Evolutionary conservation across 2,329 filamentous ascomycete species (phyloP), one percentile per base, ranked within the genome.

Genomic region (Calonectria montana): DNA sequence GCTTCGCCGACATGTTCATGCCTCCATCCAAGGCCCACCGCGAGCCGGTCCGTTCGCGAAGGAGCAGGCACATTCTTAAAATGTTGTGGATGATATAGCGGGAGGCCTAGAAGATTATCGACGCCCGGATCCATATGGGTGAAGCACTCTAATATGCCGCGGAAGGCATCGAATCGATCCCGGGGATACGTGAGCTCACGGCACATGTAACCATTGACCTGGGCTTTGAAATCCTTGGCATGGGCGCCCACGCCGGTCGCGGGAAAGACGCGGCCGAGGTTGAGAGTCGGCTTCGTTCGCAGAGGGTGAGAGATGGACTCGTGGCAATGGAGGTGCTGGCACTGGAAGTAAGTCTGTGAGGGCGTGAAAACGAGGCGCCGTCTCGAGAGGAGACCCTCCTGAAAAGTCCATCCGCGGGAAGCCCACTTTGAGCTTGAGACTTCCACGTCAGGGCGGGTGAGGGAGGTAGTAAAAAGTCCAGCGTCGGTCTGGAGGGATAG

Each of bases 281-380:
- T 78, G 57, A 83, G 73, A 15, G 77, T 74, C 0, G 80, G 77
- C 15, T 81, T 80, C 27, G 81, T 77, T 18, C 80, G 76, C 10
- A 84, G 75, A 21, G 82, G 80, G 18, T 81, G 71, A 6, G 78
- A 79, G 6, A 85, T 77, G 65, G 80, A 83, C 70, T 84, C 83
- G 66, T 83, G 81, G 62, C 82, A 84, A 73, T 84, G 82, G 15
- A 84, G 71, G 10, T 78, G 72, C 35, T 80, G 78, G 72, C 83
- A 84, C 66, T 84, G 83, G 57, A 83, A 85, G 72, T 84, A 84
- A 4, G 78, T 77, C 73, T 85, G 83, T 3, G 81, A 83, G 15
- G 80, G 76, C 2, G 82, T 84, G 53, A 84, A 82, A 29, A 84
- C 76, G 31, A 85, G 80, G 13, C 82, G 79, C 7, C 82, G 80